A percentile compares a stretch with the other conserved stretches of the same genome.
phyloP scores from a whole-genome alignment of 495 filamentous ascomycete genomes.

The Aspergillus ostianus region DNA sequence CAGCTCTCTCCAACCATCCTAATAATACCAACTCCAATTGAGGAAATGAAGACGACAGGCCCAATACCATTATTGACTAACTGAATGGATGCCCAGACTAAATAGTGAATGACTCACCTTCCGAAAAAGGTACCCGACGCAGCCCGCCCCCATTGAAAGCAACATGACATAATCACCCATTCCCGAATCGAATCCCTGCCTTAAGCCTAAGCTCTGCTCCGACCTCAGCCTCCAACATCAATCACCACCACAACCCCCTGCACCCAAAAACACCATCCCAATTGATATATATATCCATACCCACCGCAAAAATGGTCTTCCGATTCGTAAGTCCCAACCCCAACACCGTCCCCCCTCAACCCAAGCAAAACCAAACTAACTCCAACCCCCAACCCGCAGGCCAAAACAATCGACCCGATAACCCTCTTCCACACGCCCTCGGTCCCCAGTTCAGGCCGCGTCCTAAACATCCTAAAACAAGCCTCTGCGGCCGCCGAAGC shows the following conservation, averaged over 20 bases:
- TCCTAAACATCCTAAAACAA: constrained; percentile 72
- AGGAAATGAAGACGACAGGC: too few relatives aligned
- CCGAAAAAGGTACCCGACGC: too few relatives aligned
- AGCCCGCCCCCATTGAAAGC: too few relatives aligned
- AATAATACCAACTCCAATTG: too few relatives aligned
- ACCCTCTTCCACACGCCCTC: constrained; percentile 90
- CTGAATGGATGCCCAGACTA: too few relatives aligned
- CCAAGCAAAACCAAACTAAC: constrained; percentile 3
- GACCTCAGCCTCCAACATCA: not conserved
- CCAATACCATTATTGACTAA: too few relatives aligned
- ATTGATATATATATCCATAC: not conserved
- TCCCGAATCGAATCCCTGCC: not conserved
- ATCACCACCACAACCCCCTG: not conserved
- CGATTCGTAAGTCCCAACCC: constrained; percentile 36
- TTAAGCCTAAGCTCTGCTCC: not conserved
- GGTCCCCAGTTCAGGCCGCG: constrained; percentile 60
- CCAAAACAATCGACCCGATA: constrained; percentile 84
- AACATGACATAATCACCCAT: not conserved
- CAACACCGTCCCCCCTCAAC: not conserved
- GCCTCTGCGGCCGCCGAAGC: constrained; percentile 56
- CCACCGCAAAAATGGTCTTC: constrained; percentile 35
- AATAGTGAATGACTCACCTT: too few relatives aligned
- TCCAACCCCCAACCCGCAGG: constrained; percentile 39
- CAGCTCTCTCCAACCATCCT: too few relatives aligned
- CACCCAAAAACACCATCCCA: constrained; percentile 1